These are phyloP conservation scores for Myriosclerotinia scirpicola DNA, from an alignment of 2,329 filamentous ascomycete genomes.

Conservation along the genomic window DNA sequence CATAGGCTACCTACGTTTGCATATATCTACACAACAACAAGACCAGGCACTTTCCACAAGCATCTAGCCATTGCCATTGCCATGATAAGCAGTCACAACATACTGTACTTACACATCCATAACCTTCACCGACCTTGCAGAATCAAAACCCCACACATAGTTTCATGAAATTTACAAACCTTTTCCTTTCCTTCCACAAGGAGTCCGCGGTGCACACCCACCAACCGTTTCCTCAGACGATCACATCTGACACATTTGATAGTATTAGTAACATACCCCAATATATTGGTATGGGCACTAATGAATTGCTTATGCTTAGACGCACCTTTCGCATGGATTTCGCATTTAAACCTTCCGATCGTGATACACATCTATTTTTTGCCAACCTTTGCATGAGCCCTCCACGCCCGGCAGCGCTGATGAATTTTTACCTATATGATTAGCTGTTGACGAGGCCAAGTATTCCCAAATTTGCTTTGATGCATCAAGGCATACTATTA, in stretches of 20 bases:
- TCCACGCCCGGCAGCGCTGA: conserved; percentile 13
- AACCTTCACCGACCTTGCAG: too few relatives aligned
- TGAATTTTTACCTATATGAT: conserved; percentile 3
- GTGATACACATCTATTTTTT: conserved; percentile 20
- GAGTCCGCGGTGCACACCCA: conserved; percentile 8
- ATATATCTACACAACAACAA: too few relatives aligned
- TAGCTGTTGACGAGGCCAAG: conserved; percentile 6
- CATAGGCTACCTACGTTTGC: too few relatives aligned
- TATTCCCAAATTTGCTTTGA: background rate
- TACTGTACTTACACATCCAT: too few relatives aligned
- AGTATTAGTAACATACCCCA: background rate
- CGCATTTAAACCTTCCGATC: background rate
- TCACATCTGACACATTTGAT: conserved; percentile 20
- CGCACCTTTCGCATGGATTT: conserved; percentile 20
- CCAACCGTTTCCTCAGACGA: conserved; percentile 12
- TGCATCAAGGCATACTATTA: background rate
- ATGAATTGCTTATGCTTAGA: background rate
- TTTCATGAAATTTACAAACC: conserved; percentile 9
- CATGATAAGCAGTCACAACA: too few relatives aligned
- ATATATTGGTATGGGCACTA: background rate
- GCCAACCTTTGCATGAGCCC: conserved; percentile 17
- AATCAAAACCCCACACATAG: conserved; percentile 10
- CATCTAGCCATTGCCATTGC: too few relatives aligned
- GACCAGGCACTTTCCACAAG: too few relatives aligned
- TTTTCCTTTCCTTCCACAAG: background rate